Base-by-base conservation (phyloP, 306 rosid species). In the Vicia villosa region DNA sequence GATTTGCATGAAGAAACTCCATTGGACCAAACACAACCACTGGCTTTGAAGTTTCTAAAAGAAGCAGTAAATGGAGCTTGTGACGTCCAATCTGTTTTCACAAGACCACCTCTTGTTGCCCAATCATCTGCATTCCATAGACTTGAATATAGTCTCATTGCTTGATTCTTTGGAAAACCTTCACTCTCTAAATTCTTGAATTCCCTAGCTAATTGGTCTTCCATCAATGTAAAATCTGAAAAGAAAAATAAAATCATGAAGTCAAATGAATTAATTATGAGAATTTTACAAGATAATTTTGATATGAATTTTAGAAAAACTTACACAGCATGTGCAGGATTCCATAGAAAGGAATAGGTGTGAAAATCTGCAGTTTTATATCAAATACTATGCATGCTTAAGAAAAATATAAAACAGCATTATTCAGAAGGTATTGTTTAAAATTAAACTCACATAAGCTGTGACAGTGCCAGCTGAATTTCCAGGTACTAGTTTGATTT, bases 71-170 rank as follows among this genome's bases (percentile, higher is more conserved):
- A 91, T 2, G 92, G 97, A 28, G 90, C 90, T 70, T 74, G 45
- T 8, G n/a, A n/a, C n/a, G 13, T 37, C 92, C 95, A 88, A 14
- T 91, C 89, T 20, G 90, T 88, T 74, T 91, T 88, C 0, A 91
- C 87, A 4, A 88, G 80, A 1, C 97, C 95, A 5, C 93, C 91
- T 60, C 94, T 83, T 3, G 96, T 90, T 0, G 92, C 96, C 90
- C 96, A 89, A 8, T 89, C 96, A 66, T 89, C 91, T 0, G 89
- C 96, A 40, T 82, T 87, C 96, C 94, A 90, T 0, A 90, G 68
- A 36, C 86, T 87, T 0, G 89, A 85, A 66, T 83, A 79, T 12
- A 90, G 66, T 40, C 85, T 87, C 96, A 90, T 87, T 0, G 91
- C 20, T 24, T 90, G 96, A 5, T 19, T 68, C 32, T 84, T 90